Percentiles rank a stretch among this genome's conserved stretches.
Evolutionary conservation across 2,329 filamentous ascomycete genomes (phyloP).

Genomic region (Cladophialophora bantiana): DNA sequence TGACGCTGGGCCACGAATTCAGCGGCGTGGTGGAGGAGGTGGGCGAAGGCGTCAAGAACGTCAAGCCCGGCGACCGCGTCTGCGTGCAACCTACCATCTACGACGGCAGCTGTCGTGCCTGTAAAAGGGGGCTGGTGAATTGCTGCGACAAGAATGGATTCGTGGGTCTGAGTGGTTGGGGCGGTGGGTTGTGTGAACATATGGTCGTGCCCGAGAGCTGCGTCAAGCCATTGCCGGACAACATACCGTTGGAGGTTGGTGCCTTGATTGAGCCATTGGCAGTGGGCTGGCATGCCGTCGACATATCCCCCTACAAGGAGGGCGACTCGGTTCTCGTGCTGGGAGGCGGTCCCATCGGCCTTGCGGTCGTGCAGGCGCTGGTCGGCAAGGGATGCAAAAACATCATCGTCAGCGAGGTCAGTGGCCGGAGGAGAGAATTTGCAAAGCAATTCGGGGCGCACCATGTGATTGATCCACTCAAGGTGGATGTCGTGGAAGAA

Average conservation of each 20-base stretch:
- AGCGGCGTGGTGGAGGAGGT: conserved; percentile 60
- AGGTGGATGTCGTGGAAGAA: conserved; percentile 55
- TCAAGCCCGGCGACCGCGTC: conserved; percentile 58
- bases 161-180: conserved; percentile 60
- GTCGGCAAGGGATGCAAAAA: conserved; percentile 51
- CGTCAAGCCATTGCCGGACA: conserved; percentile 58
- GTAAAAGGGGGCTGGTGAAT: conserved; percentile 60
- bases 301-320: conserved; percentile 55
- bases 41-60: conserved; percentile 57
- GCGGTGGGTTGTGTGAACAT: conserved; percentile 60
- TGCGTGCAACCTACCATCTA: conserved; percentile 63
- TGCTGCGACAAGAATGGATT: conserved; percentile 64
- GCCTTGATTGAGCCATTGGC: conserved; percentile 63
- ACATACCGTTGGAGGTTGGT: conserved; percentile 59
- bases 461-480: conserved; percentile 59
- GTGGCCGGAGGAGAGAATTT: conserved; percentile 56
- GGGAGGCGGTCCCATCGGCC: conserved; percentile 62
- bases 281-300: conserved; percentile 64
- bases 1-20: conserved; percentile 63
- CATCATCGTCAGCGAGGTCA: conserved; percentile 63
- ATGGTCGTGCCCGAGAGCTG: conserved; percentile 57
- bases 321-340: conserved; percentile 58
- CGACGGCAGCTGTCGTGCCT: conserved; percentile 60
- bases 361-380: conserved; percentile 58
- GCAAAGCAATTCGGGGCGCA: conserved; percentile 60